Base-by-base conservation (phyloP, 1,284 basidiomycete genomes). In the Leccinum subrobustum region DNA sequence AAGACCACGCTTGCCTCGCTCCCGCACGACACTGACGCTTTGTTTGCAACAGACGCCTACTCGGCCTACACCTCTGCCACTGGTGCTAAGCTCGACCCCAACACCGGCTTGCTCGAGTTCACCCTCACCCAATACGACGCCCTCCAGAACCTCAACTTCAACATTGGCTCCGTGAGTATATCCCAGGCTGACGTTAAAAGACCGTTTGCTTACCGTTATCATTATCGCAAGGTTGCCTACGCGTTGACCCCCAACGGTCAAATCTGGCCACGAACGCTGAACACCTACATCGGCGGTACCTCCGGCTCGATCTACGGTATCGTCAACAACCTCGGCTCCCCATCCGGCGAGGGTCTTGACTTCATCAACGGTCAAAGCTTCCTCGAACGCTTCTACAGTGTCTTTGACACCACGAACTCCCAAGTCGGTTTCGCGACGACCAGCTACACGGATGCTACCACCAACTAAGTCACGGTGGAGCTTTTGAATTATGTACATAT, bases 371-470 rank as follows among this genome's bases (percentile, higher is more conserved):
- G 85, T 6, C 80, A 77, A 66, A 68, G 73, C 29, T 87, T 85
- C 80, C 75, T 86, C 57, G 83, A 89, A 73, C 82, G 87, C 29
- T 89, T 84, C 80, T 89, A 88, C 74, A 80, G 81, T 27, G 84
- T 87, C 35, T 88, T 75, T 67, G 88, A 90, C 67, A 84, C 83
- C 29, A 73, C 78, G 51, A 84, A 84, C 73, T 60, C 66, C 7
- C 77, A 68, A 20, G 76, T 87, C 61, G 85, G 86, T n/a, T 79
- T 87, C 57, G 84, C 86, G 9, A 80, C 76, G 44, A 86, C 85
- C 3, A 63, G 75, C 3, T 83, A 78, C 75, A 88, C 86, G n/a
- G 67, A 59, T 27, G 76, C 84, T n/a, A 86, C 78, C 35, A 77
- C 75, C 60, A 88, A 88, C 74, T 87, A 73, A 74, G 48, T 29